Base-by-base conservation (phyloP, 371 early-diverging fungal genomes). In the Homolaphlyctis polyrhiza region DNA sequence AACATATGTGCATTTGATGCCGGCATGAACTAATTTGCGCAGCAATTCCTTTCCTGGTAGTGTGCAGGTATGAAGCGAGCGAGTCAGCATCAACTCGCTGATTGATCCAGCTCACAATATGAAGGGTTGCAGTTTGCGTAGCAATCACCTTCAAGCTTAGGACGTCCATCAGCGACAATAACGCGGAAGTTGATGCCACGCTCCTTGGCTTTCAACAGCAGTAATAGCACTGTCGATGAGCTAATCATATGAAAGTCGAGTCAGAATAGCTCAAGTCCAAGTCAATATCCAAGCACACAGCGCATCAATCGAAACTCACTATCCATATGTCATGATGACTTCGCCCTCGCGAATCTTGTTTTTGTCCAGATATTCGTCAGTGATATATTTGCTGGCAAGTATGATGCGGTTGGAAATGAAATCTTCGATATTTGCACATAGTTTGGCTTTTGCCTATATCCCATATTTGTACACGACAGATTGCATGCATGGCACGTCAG, bases 271-370 rank as follows among this genome's bases (percentile, higher is more conserved):
- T 3, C 18, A 8, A 25, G 8, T 25, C 47, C 4, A 25, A n/a
- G n/a, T n/a, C n/a, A n/a, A n/a, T n/a, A n/a, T n/a, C n/a, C n/a
- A n/a, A n/a, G n/a, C n/a, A n/a, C 47, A 47, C 47, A 47, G 47
- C n/a, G 8, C 47, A 3, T 4, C 2, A 3, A 3, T 18, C 13
- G 0, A 6, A 34, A 60, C 57, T 49, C 34, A 84, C 82, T 80
- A 76, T 35, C 89, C 91, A 75, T 88, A 96, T 1, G 92, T 93
- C 68, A 98, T 75, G 57, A 98, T 90, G 1, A 96, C 93, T 71
- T 97, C 97, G n/a, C 90, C 94, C 67, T 93, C 86, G 63, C 91
- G 83, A 67, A 97, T 94, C 79, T 96, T 95, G 61, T 87, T 82
- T 77, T 91, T 89, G 58, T 85, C 81, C 59, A 93, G 65, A 29